Base-by-base conservation (phyloP, 345 rosid species). In the Linum usitatissimum region DNA sequence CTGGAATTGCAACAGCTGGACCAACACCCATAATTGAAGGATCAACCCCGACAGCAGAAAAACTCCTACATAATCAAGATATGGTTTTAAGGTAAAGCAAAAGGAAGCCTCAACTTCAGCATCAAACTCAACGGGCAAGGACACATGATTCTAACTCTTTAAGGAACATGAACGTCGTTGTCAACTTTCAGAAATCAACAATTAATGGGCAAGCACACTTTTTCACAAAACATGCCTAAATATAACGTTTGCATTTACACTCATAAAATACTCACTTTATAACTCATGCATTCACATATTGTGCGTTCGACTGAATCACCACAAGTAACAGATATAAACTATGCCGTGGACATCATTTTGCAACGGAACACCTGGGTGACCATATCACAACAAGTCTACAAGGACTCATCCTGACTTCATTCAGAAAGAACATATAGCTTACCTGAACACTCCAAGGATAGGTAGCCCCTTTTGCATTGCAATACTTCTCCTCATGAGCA, bases 21-120 rank as follows among this genome's bases (percentile, higher is more conserved):
- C 99, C 99, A 0, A 89, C 66, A 17, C 99, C 99, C 99, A 87
- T 87, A 21, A 93, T 91, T 65, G 91, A 79, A 9, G 97, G 99
- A 64, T 93, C 97, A 45, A 89, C 97, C 63, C 99, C 99, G 61
- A 91, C 86, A 73, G 87, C 99, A 64, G 91, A 84, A 76, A 93
- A 93, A 69, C 87, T 84, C 86, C 99, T 92, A 83, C 70, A 76
- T 68, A 70, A 62, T 40, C 67, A 63, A 61, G 55, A 38, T 30
- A 40, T 6, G 18, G 62, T 2, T 51, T 6, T 66, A 56, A 23
- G 13, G 53, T 63, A 12, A 2, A 53, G 5, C 28, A 30, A 60
- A 45, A 60, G 19, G 55, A 18, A 56, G 15, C 23, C 36, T 57
- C 59, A 53, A 45, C 23, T 18, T 54, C 48, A 18, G 21, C 54